Conservation (phyloP, 805 yeast species). For the Clavispora fructus region DNA sequence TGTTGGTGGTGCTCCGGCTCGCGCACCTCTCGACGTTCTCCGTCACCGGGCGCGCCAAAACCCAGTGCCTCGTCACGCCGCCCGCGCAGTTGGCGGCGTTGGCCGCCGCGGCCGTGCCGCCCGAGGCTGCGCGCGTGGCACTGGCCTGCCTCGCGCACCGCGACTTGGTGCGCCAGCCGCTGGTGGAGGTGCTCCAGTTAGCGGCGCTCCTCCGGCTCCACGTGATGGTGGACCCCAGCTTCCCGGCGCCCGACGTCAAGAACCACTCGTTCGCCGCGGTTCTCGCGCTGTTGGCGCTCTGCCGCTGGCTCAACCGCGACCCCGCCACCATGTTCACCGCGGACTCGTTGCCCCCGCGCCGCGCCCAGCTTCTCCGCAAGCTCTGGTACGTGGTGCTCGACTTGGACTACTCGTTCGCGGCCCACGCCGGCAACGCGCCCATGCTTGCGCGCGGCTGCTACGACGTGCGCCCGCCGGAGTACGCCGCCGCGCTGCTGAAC, state of each 20-base stretch:
- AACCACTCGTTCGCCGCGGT: background rate
- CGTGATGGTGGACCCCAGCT: background rate
- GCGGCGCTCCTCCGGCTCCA: background rate
- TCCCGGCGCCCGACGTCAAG: background rate
- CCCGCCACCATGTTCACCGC: background rate
- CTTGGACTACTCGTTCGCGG: background rate
- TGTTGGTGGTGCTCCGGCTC: slow-evolving; percentile 25
- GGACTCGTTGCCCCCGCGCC: background rate
- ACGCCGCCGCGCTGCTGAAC: background rate
- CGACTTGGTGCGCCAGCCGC: slow-evolving; percentile 1
- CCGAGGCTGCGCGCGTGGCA: background rate
- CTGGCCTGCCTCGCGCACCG: background rate
- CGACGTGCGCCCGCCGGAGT: slow-evolving; percentile 1
- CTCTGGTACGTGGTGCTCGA: slow-evolving; percentile 1
- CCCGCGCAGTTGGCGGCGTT: background rate
- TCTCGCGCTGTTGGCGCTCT: background rate
- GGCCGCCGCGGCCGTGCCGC: background rate
- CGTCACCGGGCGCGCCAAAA: slow-evolving; percentile 12
- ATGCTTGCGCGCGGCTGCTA: background rate
- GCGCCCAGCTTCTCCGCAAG: background rate
- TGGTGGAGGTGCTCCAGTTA: slow-evolving; percentile 1
- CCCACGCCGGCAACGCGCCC: background rate
- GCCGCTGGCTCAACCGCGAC: slow-evolving; percentile 3
- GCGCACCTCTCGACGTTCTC: slow-evolving; percentile 30
- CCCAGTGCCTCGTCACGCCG: background rate